phyloP scores from a whole-genome alignment of 2,329 filamentous ascomycete species.

The Phyllosticta capitalensis region DNA sequence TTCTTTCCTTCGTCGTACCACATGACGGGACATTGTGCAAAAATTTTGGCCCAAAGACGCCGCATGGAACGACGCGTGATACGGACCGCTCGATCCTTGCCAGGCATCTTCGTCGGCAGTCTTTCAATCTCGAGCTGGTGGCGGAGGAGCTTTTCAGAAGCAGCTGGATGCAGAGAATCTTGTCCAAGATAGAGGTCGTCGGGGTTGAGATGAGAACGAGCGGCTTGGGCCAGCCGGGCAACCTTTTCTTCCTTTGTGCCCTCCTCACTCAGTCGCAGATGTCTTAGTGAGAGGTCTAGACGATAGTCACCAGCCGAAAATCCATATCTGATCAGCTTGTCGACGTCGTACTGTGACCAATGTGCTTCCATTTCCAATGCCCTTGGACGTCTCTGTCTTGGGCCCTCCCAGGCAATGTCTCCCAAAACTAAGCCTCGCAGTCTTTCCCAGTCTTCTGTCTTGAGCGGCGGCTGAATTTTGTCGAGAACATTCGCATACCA shows the following conservation, averaged over 20 bases:
- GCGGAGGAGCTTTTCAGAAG: not conserved
- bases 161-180: not conserved
- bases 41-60: slow-evolving; percentile 34
- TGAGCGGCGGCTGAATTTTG: slow-evolving; percentile 36
- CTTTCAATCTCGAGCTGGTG: slow-evolving; percentile 1
- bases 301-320: not conserved
- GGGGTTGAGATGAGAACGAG: not conserved
- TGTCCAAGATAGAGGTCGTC: not conserved
- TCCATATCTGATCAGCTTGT: not conserved
- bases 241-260: slow-evolving; percentile 7
- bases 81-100: slow-evolving; percentile 19
- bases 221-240: not conserved
- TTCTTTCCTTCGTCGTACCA: slow-evolving; percentile 18
- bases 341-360: slow-evolving; percentile 2
- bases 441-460: slow-evolving; percentile 33
- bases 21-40: slow-evolving; percentile 31
- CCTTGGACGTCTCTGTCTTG: slow-evolving; percentile 17
- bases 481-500: slow-evolving; percentile 37
- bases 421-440: slow-evolving; percentile 33
- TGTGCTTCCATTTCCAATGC: not conserved
- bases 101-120: slow-evolving; percentile 1
- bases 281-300: not conserved
- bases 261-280: not conserved
- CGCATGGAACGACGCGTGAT: slow-evolving; percentile 37
- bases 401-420: slow-evolving; percentile 17